Base-by-base conservation (phyloP, 2,329 filamentous ascomycete species). In the Ophiostoma angusticollis region DNA sequence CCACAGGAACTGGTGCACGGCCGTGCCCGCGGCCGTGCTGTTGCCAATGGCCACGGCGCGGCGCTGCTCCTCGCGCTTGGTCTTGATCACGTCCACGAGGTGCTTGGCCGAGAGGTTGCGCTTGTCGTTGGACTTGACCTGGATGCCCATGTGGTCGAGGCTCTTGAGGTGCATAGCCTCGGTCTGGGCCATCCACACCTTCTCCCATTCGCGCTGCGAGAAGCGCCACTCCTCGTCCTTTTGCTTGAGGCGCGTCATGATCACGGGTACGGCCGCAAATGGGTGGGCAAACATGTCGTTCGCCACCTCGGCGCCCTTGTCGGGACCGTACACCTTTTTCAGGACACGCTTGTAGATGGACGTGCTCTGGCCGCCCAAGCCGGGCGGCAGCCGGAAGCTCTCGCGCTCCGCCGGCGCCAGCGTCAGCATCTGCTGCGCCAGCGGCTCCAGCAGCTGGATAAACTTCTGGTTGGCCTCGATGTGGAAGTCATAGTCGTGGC, bases 211-310 rank as follows among this genome's bases (percentile, higher is more conserved):
- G 23, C 91, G 84, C 67, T 84, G 43, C 25, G 85, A 89, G 49
- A 93, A 87, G 47, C 93, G 85, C 91, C 91, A 98, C 53, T 96
- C 87, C 58, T 98, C 91, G 31, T 93, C 80, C 57, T 96, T 95
- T 52, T 93, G 84, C 63, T 96, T 96, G 50, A 98, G 70, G 11
- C 91, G 76, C 37, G 84, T 80, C 44, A 98, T 67, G 21, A 98
- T 73, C 27, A 96, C 78, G 0, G 91, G 91, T 3, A 98, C 77
- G 3, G 96, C 87, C 28, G 79, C 78, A 52, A 83, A 87, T 0
- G 91, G 91, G 39, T 83, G 73, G 30, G 70, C 69, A 55, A 93
- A 93, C 62, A 98, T 78, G 53, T 93, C 81, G 36, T 81, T 78
- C 40, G 94, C 84, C 33, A 96, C 86, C 38, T 85, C 78, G 30